phyloP scores from a whole-genome alignment of 139 green algal species.

The Chara braunii region DNA sequence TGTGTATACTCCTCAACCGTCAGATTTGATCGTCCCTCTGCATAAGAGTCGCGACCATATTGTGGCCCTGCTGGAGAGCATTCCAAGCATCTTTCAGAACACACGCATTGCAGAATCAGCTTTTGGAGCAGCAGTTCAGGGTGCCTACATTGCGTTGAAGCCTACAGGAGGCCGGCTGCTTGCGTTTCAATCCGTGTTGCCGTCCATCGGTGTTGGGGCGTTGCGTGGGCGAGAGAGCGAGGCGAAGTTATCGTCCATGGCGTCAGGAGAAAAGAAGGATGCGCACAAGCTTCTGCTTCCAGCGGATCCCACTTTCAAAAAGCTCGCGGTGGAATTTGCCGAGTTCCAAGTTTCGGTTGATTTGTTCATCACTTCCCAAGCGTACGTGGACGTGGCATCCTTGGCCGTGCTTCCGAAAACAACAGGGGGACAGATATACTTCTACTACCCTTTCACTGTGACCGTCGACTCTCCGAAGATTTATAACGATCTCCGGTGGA shows the following conservation, averaged over 20 bases:
- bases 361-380: conserved; percentile 50
- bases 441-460: conserved; percentile 76
- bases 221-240: conserved; percentile 3
- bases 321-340: conserved; percentile 15
- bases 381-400: conserved; percentile 53
- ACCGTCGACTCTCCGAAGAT: conserved; percentile 66
- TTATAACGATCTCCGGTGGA: conserved; percentile 66
- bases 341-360: conserved; percentile 62
- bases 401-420: conserved; percentile 69
- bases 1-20: conserved; percentile 73
- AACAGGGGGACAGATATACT: conserved; percentile 69
- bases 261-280: conserved; percentile 29
- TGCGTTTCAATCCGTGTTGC: conserved; percentile 62
- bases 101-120: conserved; percentile 59
- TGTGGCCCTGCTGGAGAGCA: conserved; percentile 75
- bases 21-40: conserved; percentile 77
- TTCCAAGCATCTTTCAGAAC: conserved; percentile 66
- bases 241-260: background rate
- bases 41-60: no score
- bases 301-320: conserved; percentile 21
- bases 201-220: conserved; percentile 20
- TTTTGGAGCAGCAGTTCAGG: conserved; percentile 78
- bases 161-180: conserved; percentile 84
- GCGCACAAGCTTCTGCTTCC: conserved; percentile 18
- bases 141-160: conserved; percentile 74